A percentile compares a stretch with the other conserved stretches of the same genome.
Conservation (phyloP, 257 asterid genomes). For the Solanum chiquidenum region DNA sequence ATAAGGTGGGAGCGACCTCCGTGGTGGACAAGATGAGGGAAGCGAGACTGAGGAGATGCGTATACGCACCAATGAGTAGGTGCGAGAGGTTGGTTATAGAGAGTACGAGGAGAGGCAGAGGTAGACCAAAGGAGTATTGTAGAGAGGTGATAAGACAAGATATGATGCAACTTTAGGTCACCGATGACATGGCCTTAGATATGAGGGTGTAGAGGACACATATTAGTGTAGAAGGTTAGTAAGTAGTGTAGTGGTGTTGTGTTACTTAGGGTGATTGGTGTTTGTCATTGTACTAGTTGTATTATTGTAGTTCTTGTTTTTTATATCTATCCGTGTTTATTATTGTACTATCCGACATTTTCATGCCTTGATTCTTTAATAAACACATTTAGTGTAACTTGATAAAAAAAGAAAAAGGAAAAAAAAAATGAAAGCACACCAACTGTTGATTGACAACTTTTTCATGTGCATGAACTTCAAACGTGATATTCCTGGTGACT, state of each 20-base stretch:
- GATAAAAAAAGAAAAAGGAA: not conserved
- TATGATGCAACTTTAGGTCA: not conserved
- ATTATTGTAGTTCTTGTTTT: not conserved
- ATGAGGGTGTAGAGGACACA: not conserved
- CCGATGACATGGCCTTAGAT: not conserved
- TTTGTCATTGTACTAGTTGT: not conserved
- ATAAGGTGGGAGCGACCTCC: not conserved
- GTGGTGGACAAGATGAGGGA: not conserved
- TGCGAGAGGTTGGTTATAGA: not conserved
- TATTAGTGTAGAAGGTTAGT: not conserved
- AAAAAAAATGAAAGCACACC: not conserved
- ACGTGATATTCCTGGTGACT: not conserved
- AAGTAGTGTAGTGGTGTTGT: not conserved
- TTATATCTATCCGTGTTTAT: too few species aligned
- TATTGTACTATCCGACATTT: not conserved
- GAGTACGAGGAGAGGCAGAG: not conserved
- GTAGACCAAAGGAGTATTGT: not conserved
- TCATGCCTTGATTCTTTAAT: not conserved
- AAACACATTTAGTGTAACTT: not conserved
- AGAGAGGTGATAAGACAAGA: not conserved
- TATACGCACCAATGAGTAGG: not conserved
- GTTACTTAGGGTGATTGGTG: not conserved
- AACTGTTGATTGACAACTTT: not conserved
- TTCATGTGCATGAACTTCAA: not conserved
- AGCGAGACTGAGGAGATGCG: not conserved